Evolutionary conservation across 1,139 yeast species (phyloP), one percentile per base, ranked within the genome.

Genomic region (Pneumocystis oryctolagi): DNA sequence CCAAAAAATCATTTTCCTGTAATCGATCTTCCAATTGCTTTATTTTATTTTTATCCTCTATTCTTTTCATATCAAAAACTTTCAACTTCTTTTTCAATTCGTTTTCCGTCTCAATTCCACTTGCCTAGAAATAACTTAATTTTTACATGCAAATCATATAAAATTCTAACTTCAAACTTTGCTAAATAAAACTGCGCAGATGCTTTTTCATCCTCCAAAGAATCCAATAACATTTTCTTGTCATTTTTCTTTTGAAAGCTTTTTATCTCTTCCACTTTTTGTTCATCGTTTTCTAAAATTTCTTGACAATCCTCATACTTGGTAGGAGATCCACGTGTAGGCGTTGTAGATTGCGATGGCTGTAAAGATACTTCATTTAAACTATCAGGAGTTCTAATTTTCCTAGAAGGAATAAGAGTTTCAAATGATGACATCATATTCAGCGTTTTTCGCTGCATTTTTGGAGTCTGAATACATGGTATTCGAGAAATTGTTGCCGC

Each of bases 1-100:
- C 77, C n/a, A 78, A 69, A 47, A 73, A 66, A 14, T 65, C 67
- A 32, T 69, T 66, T 57, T 74, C 74, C 34, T 71, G 69, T 20
- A 67, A 66, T 60, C 74, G 72, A 5, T 66, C 61, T 35, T 70
- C 71, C 37, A 71, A 58, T 8, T 60, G 64, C 28, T 60, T 62
- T 2, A 71, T 65, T 42, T 68, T 67, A 20, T 69, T 71, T 8
- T 69, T 64, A 61, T 73, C 76, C 16, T 70, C 73, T 35, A 63
- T 64, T 5, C 75, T 70, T 64, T 71, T 72, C 57, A 65, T 66
- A 60, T 73, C 76, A 68, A 73, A 69, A 16, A 69, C 62, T 34
- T 69, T 68, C 9, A 73, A 66, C 63, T 72, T 72, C 25, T 71
- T 64, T 64, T 70, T 70, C 53, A 73, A 65, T 6, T 67, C 69